Percentiles rank a stretch among this genome's conserved stretches.
Conservation (phyloP, 441 rosid genomes). For the Erodium texanum region DNA sequence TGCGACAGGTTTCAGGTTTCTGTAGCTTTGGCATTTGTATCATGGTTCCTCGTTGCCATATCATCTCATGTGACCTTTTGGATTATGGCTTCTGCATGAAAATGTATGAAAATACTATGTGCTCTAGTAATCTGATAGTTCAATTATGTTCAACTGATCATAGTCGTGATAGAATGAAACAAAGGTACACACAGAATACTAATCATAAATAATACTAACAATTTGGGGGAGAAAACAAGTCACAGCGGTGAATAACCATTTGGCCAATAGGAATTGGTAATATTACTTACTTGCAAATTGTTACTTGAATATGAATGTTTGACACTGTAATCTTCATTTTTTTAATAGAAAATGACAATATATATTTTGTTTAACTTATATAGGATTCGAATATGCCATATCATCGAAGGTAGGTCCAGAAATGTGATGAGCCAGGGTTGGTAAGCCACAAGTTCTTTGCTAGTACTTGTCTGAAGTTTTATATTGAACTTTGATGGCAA, state of each 20-base stretch:
- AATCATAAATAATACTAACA: no score
- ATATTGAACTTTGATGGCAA: not conserved
- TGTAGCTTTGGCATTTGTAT: constrained; percentile 21
- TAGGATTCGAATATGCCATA: not conserved
- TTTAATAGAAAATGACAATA: not conserved
- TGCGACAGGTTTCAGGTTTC: constrained; percentile 28
- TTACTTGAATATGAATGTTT: no score
- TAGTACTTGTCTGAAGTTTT: not conserved
- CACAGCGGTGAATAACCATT: no score
- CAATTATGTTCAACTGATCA: not conserved
- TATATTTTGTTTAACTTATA: not conserved
- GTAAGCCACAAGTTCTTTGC: not conserved
- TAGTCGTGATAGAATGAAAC: not conserved
- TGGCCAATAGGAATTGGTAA: no score
- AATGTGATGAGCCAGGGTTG: not conserved
- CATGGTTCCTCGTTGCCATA: constrained; percentile 28
- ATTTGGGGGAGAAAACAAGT: no score
- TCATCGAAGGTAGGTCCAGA: not conserved
- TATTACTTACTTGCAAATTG: no score
- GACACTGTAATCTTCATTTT: no score
- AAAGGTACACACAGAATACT: no score
- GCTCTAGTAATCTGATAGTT: not conserved
- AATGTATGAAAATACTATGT: not conserved
- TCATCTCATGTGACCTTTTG: constrained; percentile 30
- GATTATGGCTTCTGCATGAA: constrained; percentile 25